Conservation (phyloP, 345 rosid species). For the Murraya paniculata region DNA sequence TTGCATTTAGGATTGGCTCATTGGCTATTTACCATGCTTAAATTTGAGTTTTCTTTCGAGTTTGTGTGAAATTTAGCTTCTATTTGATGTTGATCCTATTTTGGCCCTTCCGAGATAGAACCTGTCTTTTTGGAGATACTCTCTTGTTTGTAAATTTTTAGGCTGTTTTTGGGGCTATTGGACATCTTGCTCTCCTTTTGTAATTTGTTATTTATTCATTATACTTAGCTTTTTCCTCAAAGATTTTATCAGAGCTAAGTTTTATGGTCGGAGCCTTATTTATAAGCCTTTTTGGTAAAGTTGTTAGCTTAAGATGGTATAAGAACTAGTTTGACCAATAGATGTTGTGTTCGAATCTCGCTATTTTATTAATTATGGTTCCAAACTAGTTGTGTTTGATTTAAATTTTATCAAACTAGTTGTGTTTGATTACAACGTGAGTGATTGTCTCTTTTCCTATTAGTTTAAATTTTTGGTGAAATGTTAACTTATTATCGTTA, state of each 20-base stretch:
- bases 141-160: no score
- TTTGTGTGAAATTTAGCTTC: constrained; percentile 7
- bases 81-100: neutral
- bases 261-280: neutral
- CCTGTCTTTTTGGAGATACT: no score
- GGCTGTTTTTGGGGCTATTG: no score
- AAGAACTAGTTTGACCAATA: neutral
- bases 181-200: no score
- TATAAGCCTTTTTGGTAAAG: neutral
- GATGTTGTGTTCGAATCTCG: neutral
- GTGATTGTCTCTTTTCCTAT: neutral
- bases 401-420: neutral
- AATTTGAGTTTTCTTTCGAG: constrained; percentile 3
- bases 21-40: neutral
- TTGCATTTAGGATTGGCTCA: constrained; percentile 9
- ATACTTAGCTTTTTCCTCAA: no score
- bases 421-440: neutral
- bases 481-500: neutral
- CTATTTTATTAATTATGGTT: neutral
- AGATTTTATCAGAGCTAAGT: neutral
- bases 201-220: no score
- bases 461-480: neutral
- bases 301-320: neutral
- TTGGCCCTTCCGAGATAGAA: no score
- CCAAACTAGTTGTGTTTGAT: neutral